phyloP scores from a whole-genome alignment of 1,139 yeast genomes.

The Geotrichum histeridarum region DNA sequence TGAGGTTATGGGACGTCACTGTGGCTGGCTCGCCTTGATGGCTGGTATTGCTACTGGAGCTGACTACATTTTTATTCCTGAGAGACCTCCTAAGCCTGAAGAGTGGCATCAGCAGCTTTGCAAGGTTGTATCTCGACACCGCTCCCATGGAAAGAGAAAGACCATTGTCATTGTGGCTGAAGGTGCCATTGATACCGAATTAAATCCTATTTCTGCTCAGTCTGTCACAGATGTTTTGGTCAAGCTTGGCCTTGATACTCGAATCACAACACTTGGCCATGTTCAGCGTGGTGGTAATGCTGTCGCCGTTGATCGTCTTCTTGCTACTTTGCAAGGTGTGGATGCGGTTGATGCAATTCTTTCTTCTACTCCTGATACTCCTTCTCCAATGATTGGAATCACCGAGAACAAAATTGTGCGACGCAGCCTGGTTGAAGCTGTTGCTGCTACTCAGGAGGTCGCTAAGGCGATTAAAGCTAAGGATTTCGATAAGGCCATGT shows the following conservation, averaged over 20 bases:
- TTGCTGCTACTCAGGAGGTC: conserved; percentile 73
- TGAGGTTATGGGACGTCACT: conserved; percentile 98
- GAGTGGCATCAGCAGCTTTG: conserved; percentile 67
- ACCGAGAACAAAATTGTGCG: conserved; percentile 82
- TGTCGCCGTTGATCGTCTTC: conserved; percentile 82
- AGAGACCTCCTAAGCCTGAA: conserved; percentile 63
- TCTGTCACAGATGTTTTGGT: conserved; percentile 77
- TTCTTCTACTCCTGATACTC: conserved; percentile 81
- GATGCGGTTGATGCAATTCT: conserved; percentile 94
- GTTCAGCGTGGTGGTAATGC: conserved; percentile 99
- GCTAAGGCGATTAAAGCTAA: conserved; percentile 76
- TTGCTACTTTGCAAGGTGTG: conserved; percentile 94
- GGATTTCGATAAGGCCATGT: conserved; percentile 82
- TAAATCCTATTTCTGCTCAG: conserved; percentile 73
- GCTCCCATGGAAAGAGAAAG: conserved; percentile 83
- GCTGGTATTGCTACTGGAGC: conserved; percentile 96
- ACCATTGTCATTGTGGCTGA: conserved; percentile 95
- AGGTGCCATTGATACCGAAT: conserved; percentile 85
- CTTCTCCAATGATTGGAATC: conserved; percentile 92
- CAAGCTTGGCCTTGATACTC: conserved; percentile 81
- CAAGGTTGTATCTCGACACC: conserved; percentile 65
- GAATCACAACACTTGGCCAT: conserved; percentile 93
- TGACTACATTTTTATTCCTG: conserved; percentile 90
- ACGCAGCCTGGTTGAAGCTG: conserved; percentile 83
- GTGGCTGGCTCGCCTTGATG: conserved; percentile 98